These are phyloP conservation scores for Penicillium psychrosexuale DNA, from an alignment of 2,329 filamentous ascomycete genomes.

Conservation along the genomic window DNA sequence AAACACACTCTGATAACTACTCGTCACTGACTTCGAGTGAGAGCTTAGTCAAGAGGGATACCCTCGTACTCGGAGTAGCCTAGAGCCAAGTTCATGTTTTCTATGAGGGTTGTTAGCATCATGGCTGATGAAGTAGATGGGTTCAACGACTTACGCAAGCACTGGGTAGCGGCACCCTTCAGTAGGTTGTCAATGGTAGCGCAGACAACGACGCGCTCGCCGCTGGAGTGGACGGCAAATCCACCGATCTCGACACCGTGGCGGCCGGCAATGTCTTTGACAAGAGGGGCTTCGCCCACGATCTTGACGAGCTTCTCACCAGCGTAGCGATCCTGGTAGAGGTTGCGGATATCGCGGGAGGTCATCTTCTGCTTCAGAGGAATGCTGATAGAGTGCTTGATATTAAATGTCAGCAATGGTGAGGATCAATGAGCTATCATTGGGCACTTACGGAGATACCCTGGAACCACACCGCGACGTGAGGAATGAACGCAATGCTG, in stretches of 20 bases:
- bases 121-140: neutral
- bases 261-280: slow-evolving; percentile 78
- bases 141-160: slow-evolving; percentile 65
- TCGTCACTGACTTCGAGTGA: slow-evolving; percentile 5
- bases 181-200: slow-evolving; percentile 90
- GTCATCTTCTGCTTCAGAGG: slow-evolving; percentile 83
- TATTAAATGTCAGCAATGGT: slow-evolving; percentile 17
- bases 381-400: slow-evolving; percentile 79
- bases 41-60: slow-evolving; percentile 60
- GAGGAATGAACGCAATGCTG: slow-evolving; percentile 80
- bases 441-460: slow-evolving; percentile 66
- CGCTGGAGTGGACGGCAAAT: slow-evolving; percentile 86
- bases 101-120: slow-evolving; percentile 40
- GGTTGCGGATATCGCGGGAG: slow-evolving; percentile 83
- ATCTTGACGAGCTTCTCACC: slow-evolving; percentile 95
- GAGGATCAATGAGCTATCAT: neutral
- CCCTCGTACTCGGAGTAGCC: slow-evolving; percentile 87
- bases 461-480: slow-evolving; percentile 96
- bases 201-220: slow-evolving; percentile 90
- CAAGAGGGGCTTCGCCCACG: slow-evolving; percentile 77
- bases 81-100: slow-evolving; percentile 92
- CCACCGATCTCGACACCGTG: slow-evolving; percentile 93
- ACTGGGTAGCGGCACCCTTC: slow-evolving; percentile 91
- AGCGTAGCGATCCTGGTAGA: slow-evolving; percentile 95
- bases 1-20: slow-evolving; percentile 6